Conservation (phyloP, 1,284 basidiomycete genomes). For the Chiua sp. region DNA sequence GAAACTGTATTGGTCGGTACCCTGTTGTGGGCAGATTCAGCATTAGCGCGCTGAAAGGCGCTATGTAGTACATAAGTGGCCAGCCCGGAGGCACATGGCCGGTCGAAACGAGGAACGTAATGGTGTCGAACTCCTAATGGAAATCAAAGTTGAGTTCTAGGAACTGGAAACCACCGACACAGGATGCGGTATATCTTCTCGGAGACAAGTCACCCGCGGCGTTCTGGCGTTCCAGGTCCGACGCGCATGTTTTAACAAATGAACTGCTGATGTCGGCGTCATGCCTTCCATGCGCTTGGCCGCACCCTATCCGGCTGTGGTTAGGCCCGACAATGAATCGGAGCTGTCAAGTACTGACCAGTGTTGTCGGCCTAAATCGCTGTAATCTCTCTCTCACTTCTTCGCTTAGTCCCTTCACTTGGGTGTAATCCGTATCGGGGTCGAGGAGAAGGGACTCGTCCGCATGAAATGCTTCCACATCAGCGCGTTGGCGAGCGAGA, state of each 20-base stretch:
- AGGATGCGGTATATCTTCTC: background rate
- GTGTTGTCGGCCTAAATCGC: conserved; percentile 65
- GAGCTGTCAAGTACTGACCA: conserved; percentile 49
- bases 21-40: background rate
- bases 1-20: background rate
- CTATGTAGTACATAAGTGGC: background rate
- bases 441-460: conserved; percentile 80
- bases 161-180: conserved; percentile 1
- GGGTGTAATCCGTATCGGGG: conserved; percentile 70
- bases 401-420: conserved; percentile 71
- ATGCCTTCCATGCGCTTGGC: conserved; percentile 90
- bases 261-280: conserved; percentile 74
- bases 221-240: conserved; percentile 32
- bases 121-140: background rate
- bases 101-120: background rate
- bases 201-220: background rate
- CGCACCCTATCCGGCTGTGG: conserved; percentile 59
- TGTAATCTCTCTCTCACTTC: conserved; percentile 77
- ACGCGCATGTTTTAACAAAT: conserved; percentile 68
- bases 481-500: conserved; percentile 72
- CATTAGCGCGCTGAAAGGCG: background rate
- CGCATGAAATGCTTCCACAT: conserved; percentile 76
- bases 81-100: background rate
- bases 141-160: background rate
- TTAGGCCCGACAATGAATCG: background rate